phyloP scores from a whole-genome alignment of 495 filamentous ascomycete species.

The Penicillium longicatenatum region DNA sequence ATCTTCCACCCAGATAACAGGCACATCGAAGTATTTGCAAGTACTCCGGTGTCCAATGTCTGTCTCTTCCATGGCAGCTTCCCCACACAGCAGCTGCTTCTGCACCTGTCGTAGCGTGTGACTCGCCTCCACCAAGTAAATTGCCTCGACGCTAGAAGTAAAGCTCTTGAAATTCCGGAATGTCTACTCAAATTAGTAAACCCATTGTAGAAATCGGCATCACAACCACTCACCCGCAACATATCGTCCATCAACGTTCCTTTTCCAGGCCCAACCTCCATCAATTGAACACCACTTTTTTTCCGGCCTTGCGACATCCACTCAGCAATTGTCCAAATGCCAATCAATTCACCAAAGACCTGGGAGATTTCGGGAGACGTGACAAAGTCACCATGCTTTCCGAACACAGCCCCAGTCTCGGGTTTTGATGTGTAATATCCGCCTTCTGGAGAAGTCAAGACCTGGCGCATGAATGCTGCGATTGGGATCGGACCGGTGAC shows the following conservation, averaged over 20 bases:
- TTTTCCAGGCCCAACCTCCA: constrained; percentile 92
- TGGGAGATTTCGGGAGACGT: constrained; percentile 98
- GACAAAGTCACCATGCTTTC: constrained; percentile 88
- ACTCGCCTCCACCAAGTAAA: constrained; percentile 93
- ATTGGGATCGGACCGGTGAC: constrained; percentile 86
- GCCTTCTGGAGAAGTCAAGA: constrained; percentile 84
- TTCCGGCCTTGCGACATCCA: constrained; percentile 87
- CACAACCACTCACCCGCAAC: constrained; percentile 63
- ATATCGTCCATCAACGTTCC: constrained; percentile 98
- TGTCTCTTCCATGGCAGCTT: constrained; percentile 65
- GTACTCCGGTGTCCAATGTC: constrained; percentile 74
- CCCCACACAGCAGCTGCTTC: constrained; percentile 79
- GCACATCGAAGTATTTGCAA: constrained; percentile 71
- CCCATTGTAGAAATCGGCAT: not conserved
- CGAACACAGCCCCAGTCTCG: constrained; percentile 73
- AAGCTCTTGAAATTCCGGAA: constrained; percentile 80
- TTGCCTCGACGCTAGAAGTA: constrained; percentile 71
- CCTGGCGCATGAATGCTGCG: constrained; percentile 97
- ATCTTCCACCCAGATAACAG: constrained; percentile 89
- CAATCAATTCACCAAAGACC: constrained; percentile 91
- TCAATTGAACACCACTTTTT: constrained; percentile 72
- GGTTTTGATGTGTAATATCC: constrained; percentile 87
- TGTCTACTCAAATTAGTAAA: constrained; percentile 55
- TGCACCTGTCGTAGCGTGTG: constrained; percentile 72
- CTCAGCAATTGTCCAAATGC: constrained; percentile 92